phyloP scores from a whole-genome alignment of 148 eudicot genomes.

The Linanthus parryae region DNA sequence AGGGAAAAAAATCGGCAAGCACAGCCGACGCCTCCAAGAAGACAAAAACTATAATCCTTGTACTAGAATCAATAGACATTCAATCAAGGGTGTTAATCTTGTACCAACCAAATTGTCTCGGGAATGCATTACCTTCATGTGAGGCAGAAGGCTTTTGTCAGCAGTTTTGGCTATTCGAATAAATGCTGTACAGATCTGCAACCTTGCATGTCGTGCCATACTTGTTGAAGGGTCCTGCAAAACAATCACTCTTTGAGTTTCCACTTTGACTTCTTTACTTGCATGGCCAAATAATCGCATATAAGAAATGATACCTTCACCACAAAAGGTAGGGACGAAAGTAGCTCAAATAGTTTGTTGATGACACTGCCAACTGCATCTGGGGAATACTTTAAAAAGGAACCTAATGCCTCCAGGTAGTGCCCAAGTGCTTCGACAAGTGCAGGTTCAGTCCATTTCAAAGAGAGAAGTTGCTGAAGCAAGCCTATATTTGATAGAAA shows the following conservation, averaged over 20 bases:
- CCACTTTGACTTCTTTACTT: too few relatives aligned
- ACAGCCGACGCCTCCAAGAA: too few relatives aligned
- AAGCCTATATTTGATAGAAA: constrained; percentile 52
- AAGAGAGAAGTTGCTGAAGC: constrained; percentile 70
- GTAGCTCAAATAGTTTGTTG: constrained; percentile 89
- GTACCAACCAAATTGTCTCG: not conserved
- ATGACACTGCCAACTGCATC: constrained; percentile 82
- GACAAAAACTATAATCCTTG: too few relatives aligned
- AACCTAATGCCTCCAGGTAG: constrained; percentile 85
- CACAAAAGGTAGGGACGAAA: constrained; percentile 61
- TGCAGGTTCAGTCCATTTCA: constrained; percentile 85
- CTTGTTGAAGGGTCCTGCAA: constrained; percentile 89
- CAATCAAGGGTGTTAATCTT: not conserved
- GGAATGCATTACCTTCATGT: constrained; percentile 74
- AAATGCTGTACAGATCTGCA: constrained; percentile 96
- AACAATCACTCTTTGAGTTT: not conserved
- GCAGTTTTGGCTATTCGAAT: constrained; percentile 93
- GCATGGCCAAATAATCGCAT: not conserved
- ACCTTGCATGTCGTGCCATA: constrained; percentile 83
- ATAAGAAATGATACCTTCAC: constrained; percentile 44
- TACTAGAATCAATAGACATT: not conserved
- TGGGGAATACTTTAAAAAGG: constrained; percentile 68
- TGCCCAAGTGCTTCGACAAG: constrained; percentile 88
- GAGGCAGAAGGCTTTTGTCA: constrained; percentile 80
- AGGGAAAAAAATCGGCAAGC: too few relatives aligned